Base-by-base conservation (phyloP, 2,329 filamentous ascomycete genomes). In the Talaromyces funiculosus region DNA sequence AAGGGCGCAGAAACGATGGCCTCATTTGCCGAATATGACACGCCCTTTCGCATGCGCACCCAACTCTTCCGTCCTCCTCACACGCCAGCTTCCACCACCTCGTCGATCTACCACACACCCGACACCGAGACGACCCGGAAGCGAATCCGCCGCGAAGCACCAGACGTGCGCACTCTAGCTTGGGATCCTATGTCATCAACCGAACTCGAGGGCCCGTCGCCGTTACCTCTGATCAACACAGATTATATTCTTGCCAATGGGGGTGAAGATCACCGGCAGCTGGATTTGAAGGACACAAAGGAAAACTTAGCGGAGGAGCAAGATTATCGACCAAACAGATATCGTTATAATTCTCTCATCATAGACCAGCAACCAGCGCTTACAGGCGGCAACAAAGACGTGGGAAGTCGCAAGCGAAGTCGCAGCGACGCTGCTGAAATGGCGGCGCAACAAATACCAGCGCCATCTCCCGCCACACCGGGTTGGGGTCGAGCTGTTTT, bases 261-360 rank as follows among this genome's bases (percentile, higher is more conserved):
- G 35, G 60, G 60, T 4, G 60, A 53, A 31, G 60, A 61, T 35
- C 31, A 29, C 1, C 45, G 37, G 33, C 47, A 53, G 3, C 47
- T 61, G 4, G 55, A 61, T 47, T 24, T 69, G 61, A 64, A 69
- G 61, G 65, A 58, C 45, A 68, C 47, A 57, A 62, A 63, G 51
- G 67, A 69, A 5, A 69, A 69, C 10, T 26, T 59, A 22, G 51
- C 37, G 12, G 60, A 62, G 26, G 75, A 77, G 59, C 59, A 72
- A 53, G 75, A 77, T 63, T 77, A 76, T 62, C 71, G 77, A 55
- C 75, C 75, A 26, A 78, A 73, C 66, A 71, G 77, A 54, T 79
- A 77, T 64, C 70, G 69, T 42, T 40, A 65, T 42, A 42, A 66
- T 63, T 9, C 67, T 66, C 42, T 65, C 63, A 9, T 65, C 33